Evolutionary conservation across 176 grass and related monocot species (phyloP).

Genomic region (Melocanna baccifera): DNA sequence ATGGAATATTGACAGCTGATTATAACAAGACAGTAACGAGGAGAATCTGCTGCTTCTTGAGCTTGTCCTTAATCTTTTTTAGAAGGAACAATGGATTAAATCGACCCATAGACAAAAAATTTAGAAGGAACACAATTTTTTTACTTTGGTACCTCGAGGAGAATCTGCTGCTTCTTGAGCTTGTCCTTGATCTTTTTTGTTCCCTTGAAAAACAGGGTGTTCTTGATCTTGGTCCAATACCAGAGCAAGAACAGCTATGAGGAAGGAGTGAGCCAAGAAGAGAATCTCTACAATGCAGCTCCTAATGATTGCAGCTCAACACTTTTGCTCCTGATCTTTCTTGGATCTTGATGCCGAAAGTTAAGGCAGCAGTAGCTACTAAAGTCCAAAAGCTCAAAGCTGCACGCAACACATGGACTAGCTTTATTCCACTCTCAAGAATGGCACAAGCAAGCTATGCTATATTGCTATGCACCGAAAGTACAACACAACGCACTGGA

Average conservation of each 20-base stretch:
- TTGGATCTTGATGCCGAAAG: conserved; percentile 54
- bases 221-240: not conserved
- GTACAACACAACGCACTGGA: conserved; percentile 34
- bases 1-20: conserved; percentile 6
- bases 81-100: not conserved
- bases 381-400: conserved; percentile 38
- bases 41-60: too few species aligned
- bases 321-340: conserved; percentile 38
- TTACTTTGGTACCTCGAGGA: conserved; percentile 22
- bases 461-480: not conserved
- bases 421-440: conserved; percentile 23
- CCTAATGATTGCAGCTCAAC: conserved; percentile 36
- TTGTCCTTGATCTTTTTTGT: not conserved
- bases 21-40: not conserved
- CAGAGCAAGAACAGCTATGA: conserved; percentile 19
- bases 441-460: conserved; percentile 22
- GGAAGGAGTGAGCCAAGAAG: conserved; percentile 3
- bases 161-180: not conserved
- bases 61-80: too few species aligned
- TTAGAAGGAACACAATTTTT: not conserved
- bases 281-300: conserved; percentile 34
- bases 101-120: not conserved
- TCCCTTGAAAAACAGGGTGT: not conserved
- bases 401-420: conserved; percentile 10
- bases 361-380: not conserved